Evolutionary conservation across 805 yeast species (phyloP), one percentile per base, ranked within the genome.

Genomic region (Barnettozyma sucrosica): DNA sequence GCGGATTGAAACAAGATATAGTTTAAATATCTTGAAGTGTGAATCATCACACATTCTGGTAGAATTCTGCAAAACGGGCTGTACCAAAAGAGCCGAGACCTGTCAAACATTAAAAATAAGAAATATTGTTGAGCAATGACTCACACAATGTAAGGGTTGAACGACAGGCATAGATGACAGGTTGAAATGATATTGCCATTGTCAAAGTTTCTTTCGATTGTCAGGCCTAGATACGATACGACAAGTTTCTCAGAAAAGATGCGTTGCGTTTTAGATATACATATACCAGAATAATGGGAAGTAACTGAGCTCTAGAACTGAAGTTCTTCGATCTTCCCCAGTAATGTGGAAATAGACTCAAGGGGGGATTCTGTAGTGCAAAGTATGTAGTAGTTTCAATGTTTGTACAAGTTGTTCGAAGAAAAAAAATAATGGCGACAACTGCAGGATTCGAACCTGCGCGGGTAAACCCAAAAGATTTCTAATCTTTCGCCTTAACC

Each of bases 371-470:
- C n/a, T n/a, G n/a, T n/a, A n/a, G n/a, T n/a, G n/a, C n/a, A n/a
- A n/a, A n/a, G n/a, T n/a, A n/a, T n/a, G n/a, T n/a, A n/a, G n/a
- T n/a, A n/a, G n/a, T n/a, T n/a, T n/a, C n/a, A n/a, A n/a, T n/a
- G n/a, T n/a, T 23, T 5, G 25, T 8, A 23, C 5, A 23, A 23
- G 25, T 23, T 8, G 7, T 23, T 6, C 21, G 7, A 9, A 34
- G 18, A 34, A 34, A 34, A 40, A 51, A 66, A 67, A 67, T 68
- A 63, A 66, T 65, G 62, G 55, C 82, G 83, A 77, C 82, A 78
- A 74, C 83, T 75, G 81, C 84, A 79, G 83, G 84, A 78, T 66
- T 79, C 81, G 84, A 79, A 77, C 77, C 77, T 73, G 77, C 75
- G 77, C 77, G 77, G 77, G 77, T 69, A 72, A 71, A 72, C 77